Conservation (phyloP, 2,329 filamentous ascomycete species). For the Xylogone sp. region DNA sequence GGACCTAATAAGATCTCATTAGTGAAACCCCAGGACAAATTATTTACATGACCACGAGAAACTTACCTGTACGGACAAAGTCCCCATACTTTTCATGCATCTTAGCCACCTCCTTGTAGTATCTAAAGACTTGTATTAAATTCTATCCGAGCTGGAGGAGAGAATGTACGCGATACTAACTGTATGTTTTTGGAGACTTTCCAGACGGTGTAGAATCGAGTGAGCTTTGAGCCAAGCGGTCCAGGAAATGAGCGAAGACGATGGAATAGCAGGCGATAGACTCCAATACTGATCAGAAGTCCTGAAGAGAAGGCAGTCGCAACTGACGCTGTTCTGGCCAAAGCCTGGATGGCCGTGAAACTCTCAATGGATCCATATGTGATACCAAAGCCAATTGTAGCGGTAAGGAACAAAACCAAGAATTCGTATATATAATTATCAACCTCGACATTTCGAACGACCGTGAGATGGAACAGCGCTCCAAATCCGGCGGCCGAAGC, state of each 20-base stretch:
- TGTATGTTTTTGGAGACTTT: slow-evolving; percentile 19
- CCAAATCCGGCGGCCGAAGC: too few relatives aligned
- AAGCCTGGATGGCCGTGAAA: too few relatives aligned
- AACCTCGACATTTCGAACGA: too few relatives aligned
- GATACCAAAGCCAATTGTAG: too few relatives aligned
- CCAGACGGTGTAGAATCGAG: slow-evolving; percentile 25
- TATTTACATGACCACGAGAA: slow-evolving; percentile 8
- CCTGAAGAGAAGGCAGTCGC: too few relatives aligned
- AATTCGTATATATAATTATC: too few relatives aligned
- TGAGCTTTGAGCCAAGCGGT: slow-evolving; percentile 20
- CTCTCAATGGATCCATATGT: too few relatives aligned
- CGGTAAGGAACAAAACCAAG: too few relatives aligned
- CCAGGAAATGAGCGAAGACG: slow-evolving; percentile 16
- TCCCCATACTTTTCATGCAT: slow-evolving; percentile 32
- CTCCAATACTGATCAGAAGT: background rate
- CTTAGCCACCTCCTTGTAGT: slow-evolving; percentile 20
- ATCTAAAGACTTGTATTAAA: background rate
- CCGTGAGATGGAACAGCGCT: too few relatives aligned
- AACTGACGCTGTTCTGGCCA: too few relatives aligned
- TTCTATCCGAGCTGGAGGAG: too few relatives aligned
- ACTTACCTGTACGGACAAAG: slow-evolving; percentile 32
- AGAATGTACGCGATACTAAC: background rate
- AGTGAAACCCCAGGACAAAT: slow-evolving; percentile 15
- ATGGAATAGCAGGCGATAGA: slow-evolving; percentile 20
- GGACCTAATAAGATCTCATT: slow-evolving; percentile 15